phyloP scores from a whole-genome alignment of 371 early-diverging fungal genomes.

The Mortierella sp. region DNA sequence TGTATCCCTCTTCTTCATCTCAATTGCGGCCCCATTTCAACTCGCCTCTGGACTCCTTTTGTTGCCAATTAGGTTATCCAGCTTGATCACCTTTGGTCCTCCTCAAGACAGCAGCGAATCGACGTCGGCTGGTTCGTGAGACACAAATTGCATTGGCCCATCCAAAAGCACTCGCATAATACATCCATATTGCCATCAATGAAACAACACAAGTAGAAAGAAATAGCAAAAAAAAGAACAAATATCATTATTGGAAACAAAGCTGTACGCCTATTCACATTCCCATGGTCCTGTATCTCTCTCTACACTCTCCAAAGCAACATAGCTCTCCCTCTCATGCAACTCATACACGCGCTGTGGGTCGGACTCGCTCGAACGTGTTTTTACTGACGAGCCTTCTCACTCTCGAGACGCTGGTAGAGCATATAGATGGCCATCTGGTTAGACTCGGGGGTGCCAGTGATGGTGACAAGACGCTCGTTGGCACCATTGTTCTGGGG shows the following conservation, averaged over 20 bases:
- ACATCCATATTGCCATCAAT: too few species aligned
- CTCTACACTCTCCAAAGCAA: background rate
- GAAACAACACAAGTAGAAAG: background rate
- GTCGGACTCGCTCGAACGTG: background rate
- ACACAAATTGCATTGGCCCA: too few species aligned
- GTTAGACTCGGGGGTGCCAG: slow-evolving; percentile 84
- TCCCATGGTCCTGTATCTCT: background rate
- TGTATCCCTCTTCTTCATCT: too few species aligned
- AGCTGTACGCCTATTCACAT: background rate
- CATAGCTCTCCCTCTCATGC: background rate
- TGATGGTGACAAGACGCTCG: slow-evolving; percentile 85
- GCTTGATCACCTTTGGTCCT: too few species aligned
- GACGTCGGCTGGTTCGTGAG: too few species aligned
- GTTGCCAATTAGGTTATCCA: too few species aligned
- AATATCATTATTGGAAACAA: background rate
- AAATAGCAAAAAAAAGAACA: background rate
- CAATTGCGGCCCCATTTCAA: too few species aligned
- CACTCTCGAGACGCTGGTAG: slow-evolving; percentile 82
- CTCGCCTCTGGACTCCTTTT: too few species aligned
- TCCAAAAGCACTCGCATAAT: too few species aligned
- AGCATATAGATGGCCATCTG: slow-evolving; percentile 87
- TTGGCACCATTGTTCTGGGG: slow-evolving; percentile 67
- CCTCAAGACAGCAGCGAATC: too few species aligned
- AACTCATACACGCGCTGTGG: background rate
- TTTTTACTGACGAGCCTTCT: slow-evolving; percentile 69